Conservation (phyloP, 2,329 filamentous ascomycete species). For the Dothiorella sarmentorum region DNA sequence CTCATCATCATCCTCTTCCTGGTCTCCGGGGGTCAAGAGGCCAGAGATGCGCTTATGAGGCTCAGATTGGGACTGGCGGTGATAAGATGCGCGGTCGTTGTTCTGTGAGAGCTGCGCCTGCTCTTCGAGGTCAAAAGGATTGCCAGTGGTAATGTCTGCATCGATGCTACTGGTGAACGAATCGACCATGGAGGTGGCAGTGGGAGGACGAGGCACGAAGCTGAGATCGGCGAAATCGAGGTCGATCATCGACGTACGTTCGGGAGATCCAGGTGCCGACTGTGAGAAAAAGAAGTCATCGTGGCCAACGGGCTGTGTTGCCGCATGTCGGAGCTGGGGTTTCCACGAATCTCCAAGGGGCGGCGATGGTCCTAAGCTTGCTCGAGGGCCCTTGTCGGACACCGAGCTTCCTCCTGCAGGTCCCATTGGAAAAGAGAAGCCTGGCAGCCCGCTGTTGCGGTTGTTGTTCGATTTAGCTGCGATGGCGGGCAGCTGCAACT, state of each 20-base stretch:
- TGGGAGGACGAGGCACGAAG: conserved; percentile 41
- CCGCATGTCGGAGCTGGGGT: conserved; percentile 40
- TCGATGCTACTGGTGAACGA: conserved; percentile 24
- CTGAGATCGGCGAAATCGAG: conserved; percentile 38
- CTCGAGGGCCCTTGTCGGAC: conserved; percentile 20
- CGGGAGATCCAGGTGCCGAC: conserved; percentile 33
- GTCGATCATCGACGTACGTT: conserved; percentile 46
- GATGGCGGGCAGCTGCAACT: conserved; percentile 28
- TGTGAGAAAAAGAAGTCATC: conserved; percentile 38
- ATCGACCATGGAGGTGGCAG: conserved; percentile 36
- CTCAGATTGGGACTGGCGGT: conserved; percentile 40
- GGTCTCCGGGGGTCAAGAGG: conserved; percentile 34
- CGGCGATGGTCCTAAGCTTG: conserved; percentile 28
- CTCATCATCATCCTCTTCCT: conserved; percentile 28
- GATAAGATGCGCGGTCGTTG: conserved; percentile 38
- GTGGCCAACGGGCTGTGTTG: conserved; percentile 39
- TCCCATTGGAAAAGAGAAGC: conserved; percentile 11
- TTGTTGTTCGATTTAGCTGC: conserved; percentile 12
- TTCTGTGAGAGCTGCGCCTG: conserved; percentile 37
- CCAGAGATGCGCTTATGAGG: conserved; percentile 27
- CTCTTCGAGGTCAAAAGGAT: conserved; percentile 51
- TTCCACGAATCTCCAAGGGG: conserved; percentile 36
- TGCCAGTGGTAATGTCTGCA: conserved; percentile 33
- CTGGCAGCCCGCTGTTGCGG: conserved; percentile 3
- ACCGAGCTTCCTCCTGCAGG: not conserved